Evolutionary conservation across 495 filamentous ascomycete species (phyloP), one percentile per base, ranked within the genome.

Genomic region (Staphylotrichum longicolle): DNA sequence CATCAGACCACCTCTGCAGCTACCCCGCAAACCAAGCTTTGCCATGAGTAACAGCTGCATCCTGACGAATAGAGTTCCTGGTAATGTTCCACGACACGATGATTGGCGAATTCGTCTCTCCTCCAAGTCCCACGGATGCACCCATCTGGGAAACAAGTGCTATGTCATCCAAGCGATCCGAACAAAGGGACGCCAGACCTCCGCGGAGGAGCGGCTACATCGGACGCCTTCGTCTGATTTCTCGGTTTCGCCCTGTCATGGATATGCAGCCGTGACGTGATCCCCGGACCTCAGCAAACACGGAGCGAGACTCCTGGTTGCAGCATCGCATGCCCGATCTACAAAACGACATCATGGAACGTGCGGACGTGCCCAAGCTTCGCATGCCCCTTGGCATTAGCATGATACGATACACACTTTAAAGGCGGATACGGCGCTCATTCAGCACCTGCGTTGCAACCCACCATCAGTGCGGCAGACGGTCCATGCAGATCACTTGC

Each of bases 191-290:
- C 11, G 6, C 39, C 39, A 30, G 20, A 57, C 32, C 44, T 57
- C 54, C 54, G 44, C 54, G 54, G 54, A 57, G 33, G 9, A 42
- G 7, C 42, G 42, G 54, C 40, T 20, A 37, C 5, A 1, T 20
- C 44, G 54, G 54, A 34, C 20, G 15, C 7, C 20, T 27, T 27
- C 20, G 20, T 27, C 20, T 27, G 20, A 27, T 27, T 27, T 27
- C 20, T 27, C 20, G 20, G 20, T 27, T 27, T 27, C 20, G 44
- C 1, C 40, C 27, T 48, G 56, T 50, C 35, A 58, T 51, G 4
- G 30, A 50, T 50, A 58, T 58, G 57, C 37, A 42, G 3, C 37
- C 12, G 47, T 58, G 57, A 58, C 47, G 57, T 57, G 55, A 48
- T n/a, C n/a, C 7, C 10, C 2, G 15, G 7, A n/a, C 45, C 3